A percentile compares a stretch with the other conserved stretches of the same genome.
Conservation (phyloP, 768 basidiomycete genomes). For the Paxillus involutus region DNA sequence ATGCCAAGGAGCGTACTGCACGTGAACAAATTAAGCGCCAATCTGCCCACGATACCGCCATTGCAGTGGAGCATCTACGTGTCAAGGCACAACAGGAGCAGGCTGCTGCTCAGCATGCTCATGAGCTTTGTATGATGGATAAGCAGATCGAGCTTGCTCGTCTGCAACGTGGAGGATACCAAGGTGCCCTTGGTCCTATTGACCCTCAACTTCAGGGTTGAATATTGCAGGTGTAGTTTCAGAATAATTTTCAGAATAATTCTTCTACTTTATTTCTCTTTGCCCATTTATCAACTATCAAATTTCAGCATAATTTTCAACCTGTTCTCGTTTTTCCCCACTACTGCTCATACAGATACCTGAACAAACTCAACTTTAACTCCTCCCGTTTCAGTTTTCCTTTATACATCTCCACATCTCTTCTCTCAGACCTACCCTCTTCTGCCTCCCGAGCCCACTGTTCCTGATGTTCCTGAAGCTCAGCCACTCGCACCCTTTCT, state of each 20-base stretch:
- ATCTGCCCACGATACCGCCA: too few species aligned
- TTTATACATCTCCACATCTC: not conserved
- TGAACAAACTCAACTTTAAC: not conserved
- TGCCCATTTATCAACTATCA: not conserved
- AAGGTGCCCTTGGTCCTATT: too few species aligned
- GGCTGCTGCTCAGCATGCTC: too few species aligned
- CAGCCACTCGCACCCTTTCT: not conserved
- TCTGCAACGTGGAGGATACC: too few species aligned
- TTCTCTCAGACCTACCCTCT: not conserved
- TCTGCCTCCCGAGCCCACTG: not conserved
- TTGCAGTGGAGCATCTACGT: too few species aligned
- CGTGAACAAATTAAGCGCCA: too few species aligned
- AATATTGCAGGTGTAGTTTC: not conserved
- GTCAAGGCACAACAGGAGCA: too few species aligned
- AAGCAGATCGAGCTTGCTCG: too few species aligned
- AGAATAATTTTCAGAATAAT: not conserved
- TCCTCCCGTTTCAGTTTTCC: constrained; percentile 3
- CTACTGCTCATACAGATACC: not conserved
- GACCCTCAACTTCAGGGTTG: too few species aligned
- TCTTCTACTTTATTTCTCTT: not conserved
- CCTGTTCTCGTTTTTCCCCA: not conserved
- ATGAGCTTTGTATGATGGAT: too few species aligned
- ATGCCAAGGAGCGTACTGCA: too few species aligned
- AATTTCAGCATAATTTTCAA: too few species aligned
- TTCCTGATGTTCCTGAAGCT: not conserved